Percentiles rank a stretch among this genome's conserved stretches.
phyloP scores from a whole-genome alignment of 352 stramenopile genomes.

The Globisporangium spiculum region DNA sequence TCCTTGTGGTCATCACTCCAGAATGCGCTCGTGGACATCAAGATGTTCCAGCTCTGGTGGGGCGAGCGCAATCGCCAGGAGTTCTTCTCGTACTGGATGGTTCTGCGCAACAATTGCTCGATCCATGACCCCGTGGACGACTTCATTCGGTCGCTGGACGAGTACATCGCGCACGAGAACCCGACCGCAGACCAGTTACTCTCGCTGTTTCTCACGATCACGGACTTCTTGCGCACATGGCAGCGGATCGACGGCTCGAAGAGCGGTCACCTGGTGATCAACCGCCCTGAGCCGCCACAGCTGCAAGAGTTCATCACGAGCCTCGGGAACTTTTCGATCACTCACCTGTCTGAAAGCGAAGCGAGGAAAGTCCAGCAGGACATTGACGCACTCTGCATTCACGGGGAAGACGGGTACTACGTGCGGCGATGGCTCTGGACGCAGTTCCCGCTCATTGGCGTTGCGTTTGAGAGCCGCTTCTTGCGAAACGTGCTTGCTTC shows the following conservation, averaged over 20 bases:
- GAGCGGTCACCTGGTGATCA: constrained; percentile 24
- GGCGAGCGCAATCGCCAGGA: constrained; percentile 74
- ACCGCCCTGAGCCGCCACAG: constrained; percentile 53
- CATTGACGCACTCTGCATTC: constrained; percentile 62
- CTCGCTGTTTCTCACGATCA: constrained; percentile 72
- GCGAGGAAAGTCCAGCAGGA: constrained; percentile 51
- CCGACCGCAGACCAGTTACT: constrained; percentile 65
- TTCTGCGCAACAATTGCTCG: constrained; percentile 55
- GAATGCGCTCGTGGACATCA: constrained; percentile 73
- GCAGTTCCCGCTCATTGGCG: constrained; percentile 79
- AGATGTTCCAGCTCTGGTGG: constrained; percentile 88
- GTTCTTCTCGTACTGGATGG: constrained; percentile 79
- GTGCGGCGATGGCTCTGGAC: constrained; percentile 82
- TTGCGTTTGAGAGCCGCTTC: constrained; percentile 73
- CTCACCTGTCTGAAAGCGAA: constrained; percentile 51
- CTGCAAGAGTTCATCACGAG: constrained; percentile 73
- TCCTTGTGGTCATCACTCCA: constrained; percentile 64
- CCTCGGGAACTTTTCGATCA: constrained; percentile 52
- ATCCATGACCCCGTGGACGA: constrained; percentile 77
- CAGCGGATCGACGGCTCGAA: constrained; percentile 33
- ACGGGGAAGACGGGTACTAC: constrained; percentile 69
- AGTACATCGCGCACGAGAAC: constrained; percentile 61
- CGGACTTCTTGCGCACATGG: constrained; percentile 73
- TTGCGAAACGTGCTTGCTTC: constrained; percentile 32
- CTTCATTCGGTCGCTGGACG: constrained; percentile 75